A percentile compares a stretch with the other conserved stretches of the same genome.
phyloP scores from a whole-genome alignment of 495 filamentous ascomycete genomes.

The Xylaria venustula region DNA sequence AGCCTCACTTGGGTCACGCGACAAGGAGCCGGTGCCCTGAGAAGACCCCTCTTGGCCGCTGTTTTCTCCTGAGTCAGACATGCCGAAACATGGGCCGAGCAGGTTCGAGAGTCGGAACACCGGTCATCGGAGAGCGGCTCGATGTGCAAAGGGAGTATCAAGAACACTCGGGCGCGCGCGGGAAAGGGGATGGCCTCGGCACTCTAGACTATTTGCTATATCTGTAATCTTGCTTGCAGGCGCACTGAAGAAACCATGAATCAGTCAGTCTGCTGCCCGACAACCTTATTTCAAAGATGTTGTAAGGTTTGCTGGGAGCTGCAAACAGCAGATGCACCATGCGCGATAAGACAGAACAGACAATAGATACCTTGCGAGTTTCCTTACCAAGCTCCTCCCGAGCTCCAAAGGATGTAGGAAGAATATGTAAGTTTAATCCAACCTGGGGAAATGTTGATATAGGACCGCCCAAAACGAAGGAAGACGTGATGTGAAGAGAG shows the following conservation, averaged over 20 bases:
- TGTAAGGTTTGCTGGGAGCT: background rate
- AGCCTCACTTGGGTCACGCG: background rate
- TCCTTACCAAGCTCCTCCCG: background rate
- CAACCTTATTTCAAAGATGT: no score
- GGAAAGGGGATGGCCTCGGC: background rate
- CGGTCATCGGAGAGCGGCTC: slow-evolving; percentile 6
- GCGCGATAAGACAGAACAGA: background rate
- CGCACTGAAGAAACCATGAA: background rate
- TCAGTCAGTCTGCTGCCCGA: background rate
- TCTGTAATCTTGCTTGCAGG: background rate
- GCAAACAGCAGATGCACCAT: background rate
- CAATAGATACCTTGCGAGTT: no score
- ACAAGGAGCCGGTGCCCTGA: background rate
- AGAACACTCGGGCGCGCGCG: background rate
- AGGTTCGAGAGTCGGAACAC: background rate
- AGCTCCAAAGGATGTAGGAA: background rate
- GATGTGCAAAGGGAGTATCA: background rate
- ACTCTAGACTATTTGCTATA: background rate
- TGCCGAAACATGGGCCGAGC: slow-evolving; percentile 9
- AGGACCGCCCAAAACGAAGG: background rate
- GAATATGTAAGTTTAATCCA: background rate
- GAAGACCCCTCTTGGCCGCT: background rate
- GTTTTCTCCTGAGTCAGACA: slow-evolving; percentile 8
- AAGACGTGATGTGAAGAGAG: background rate
- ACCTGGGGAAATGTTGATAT: background rate